These are phyloP conservation scores for Stephania japonica DNA, from an alignment of 164 flowering plant genomes.

Conservation along the genomic window DNA sequence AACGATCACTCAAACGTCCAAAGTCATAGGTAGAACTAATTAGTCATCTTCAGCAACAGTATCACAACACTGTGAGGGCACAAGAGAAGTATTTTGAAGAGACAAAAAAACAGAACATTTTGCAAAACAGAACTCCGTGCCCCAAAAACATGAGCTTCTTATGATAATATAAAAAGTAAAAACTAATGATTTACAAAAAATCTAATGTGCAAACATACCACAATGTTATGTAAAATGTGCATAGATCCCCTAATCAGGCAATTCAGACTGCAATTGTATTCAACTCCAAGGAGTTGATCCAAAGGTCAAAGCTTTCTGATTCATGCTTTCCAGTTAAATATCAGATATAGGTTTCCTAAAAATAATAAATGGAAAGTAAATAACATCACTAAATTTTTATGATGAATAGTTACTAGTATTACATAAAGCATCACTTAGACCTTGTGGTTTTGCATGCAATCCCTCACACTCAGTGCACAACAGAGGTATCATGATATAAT, in stretches of 20 bases:
- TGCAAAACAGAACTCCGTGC: no score
- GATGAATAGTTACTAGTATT: background rate
- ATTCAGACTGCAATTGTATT: background rate
- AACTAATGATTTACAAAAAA: no score
- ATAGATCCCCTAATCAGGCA: background rate
- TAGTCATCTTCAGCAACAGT: no score
- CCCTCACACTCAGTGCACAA: background rate
- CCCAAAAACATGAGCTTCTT: no score
- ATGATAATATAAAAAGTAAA: no score
- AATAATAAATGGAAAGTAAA: background rate
- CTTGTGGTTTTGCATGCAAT: background rate
- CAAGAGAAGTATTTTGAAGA: no score
- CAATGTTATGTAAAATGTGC: background rate
- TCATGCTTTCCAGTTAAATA: background rate
- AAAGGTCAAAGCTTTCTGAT: background rate
- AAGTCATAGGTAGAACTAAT: no score
- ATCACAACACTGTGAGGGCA: no score
- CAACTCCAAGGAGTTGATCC: background rate
- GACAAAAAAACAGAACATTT: no score
- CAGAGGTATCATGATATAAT: background rate
- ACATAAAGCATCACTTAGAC: background rate
- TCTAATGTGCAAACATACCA: background rate
- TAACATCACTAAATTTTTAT: background rate
- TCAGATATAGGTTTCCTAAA: background rate
- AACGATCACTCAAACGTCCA: no score